Evolutionary conservation across 2,329 filamentous ascomycete species (phyloP).

Genomic region (Sporothrix sp.): DNA sequence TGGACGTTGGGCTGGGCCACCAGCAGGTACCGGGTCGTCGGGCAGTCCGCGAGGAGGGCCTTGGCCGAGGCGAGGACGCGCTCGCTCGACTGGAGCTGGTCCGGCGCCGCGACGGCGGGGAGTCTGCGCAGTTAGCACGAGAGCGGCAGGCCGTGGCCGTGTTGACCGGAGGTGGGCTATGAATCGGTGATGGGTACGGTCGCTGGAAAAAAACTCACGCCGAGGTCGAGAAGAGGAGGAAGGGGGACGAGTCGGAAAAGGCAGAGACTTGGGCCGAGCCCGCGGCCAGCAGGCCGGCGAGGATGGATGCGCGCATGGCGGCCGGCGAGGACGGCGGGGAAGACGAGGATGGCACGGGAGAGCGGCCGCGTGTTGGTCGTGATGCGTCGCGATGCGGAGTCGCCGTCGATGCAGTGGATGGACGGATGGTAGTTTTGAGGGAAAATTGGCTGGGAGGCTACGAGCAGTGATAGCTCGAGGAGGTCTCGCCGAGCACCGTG

Average conservation of each 20-base stretch:
- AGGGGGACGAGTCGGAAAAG: conserved; percentile 80
- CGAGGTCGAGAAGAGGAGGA: conserved; percentile 77
- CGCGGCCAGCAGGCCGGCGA: conserved; percentile 43
- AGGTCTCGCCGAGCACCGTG: too few relatives aligned
- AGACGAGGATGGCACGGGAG: too few relatives aligned
- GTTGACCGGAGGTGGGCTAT: too few relatives aligned
- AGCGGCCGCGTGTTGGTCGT: neutral
- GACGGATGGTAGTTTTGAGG: conserved; percentile 2
- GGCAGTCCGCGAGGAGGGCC: conserved; percentile 54
- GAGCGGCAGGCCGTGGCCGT: too few relatives aligned
- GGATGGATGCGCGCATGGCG: conserved; percentile 46
- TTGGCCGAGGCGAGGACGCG: conserved; percentile 35
- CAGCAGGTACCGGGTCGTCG: conserved; percentile 66
- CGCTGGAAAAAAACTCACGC: conserved; percentile 46
- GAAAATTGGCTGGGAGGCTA: conserved; percentile 8
- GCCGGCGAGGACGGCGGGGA: too few relatives aligned
- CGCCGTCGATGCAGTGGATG: neutral
- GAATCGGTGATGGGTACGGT: too few relatives aligned
- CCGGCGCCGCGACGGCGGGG: conserved; percentile 24
- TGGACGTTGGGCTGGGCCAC: conserved; percentile 68
- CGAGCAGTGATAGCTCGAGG: too few relatives aligned
- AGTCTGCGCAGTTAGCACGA: conserved; percentile 25
- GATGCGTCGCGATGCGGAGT: neutral
- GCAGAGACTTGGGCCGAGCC: conserved; percentile 65
- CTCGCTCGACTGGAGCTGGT: conserved; percentile 41